Base-by-base conservation (phyloP, 306 rosid species). In the Prunus persica region DNA sequence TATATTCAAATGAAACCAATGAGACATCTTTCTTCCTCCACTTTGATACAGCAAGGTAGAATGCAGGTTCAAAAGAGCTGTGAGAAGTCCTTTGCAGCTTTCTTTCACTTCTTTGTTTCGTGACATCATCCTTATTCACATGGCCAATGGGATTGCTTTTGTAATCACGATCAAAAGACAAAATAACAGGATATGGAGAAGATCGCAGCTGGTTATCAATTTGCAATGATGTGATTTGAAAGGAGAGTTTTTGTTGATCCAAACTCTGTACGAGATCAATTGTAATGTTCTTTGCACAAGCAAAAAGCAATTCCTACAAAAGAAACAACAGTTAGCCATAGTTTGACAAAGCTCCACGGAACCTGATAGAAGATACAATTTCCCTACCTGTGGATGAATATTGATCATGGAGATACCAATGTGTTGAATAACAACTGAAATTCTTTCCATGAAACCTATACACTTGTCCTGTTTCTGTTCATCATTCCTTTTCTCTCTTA, bases 21-120 rank as follows among this genome's bases (percentile, higher is more conserved):
- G 93, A 87, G 73, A 81, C 83, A 82, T 95, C 97, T 79, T 87
- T 89, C 89, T 95, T 95, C 86, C 93, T 88, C 98, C 98, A 94
- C 78, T 95, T 95, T 14, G 97, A 95, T 71, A 89, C 87, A 34
- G 88, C 91, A 32, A 95, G 84, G 82, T 81, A 75, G 75, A 95
- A 73, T 65, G 87, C 89, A 41, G 98, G 95, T 81, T 80, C 91
- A 56, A 67, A 70, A 78, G 82, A 81, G 81, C 79, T 70, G 75
- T 84, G 84, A 73, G 80, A 41, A 79, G 81, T 58, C 73, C 67
- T 81, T 76, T 78, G 93, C 79, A 79, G 81, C 58, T 75, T 63
- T 51, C 77, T 86, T 74, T 89, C 91, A 6, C 66, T 72, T 84
- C 73, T 84, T 73, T 81, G 69, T 78, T 82, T 82, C 25, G 79